A percentile compares a stretch with the other conserved stretches of the same genome.
Conservation (phyloP, 495 filamentous ascomycete genomes). For the Lindgomyces ingoldianus region DNA sequence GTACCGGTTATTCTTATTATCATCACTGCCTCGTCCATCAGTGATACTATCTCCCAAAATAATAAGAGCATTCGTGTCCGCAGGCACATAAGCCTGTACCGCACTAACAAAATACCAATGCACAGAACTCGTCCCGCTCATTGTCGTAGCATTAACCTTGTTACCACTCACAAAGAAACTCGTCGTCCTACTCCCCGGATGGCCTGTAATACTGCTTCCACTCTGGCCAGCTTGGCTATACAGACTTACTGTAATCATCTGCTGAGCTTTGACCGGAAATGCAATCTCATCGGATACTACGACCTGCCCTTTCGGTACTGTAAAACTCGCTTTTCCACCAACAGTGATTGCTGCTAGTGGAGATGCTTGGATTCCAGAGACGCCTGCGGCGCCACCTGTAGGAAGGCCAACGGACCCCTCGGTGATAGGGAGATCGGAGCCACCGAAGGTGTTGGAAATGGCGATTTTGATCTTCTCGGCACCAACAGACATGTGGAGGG, state of each 20-base stretch:
- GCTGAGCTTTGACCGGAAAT: conserved; percentile 51
- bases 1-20: conserved; percentile 66
- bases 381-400: conserved; percentile 50
- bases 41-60: conserved; percentile 76
- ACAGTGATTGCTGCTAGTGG: conserved; percentile 59
- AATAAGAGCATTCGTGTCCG: conserved; percentile 51
- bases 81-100: conserved; percentile 60
- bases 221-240: conserved; percentile 61
- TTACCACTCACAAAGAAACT: conserved; percentile 61
- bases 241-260: conserved; percentile 59
- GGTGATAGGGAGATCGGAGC: conserved; percentile 61
- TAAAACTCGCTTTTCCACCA: conserved; percentile 51
- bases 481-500: conserved; percentile 59
- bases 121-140: conserved; percentile 49
- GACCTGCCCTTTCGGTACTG: conserved; percentile 60
- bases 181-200: conserved; percentile 68
- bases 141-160: conserved; percentile 36
- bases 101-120: conserved; percentile 57
- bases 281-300: conserved; percentile 65
- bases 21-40: conserved; percentile 65
- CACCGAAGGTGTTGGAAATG: conserved; percentile 68
- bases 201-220: conserved; percentile 61
- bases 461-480: conserved; percentile 59
- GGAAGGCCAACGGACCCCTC: conserved; percentile 59
- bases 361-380: conserved; percentile 51